phyloP scores from a whole-genome alignment of 2,329 filamentous ascomycete species.

The Xylariaceae sp. region DNA sequence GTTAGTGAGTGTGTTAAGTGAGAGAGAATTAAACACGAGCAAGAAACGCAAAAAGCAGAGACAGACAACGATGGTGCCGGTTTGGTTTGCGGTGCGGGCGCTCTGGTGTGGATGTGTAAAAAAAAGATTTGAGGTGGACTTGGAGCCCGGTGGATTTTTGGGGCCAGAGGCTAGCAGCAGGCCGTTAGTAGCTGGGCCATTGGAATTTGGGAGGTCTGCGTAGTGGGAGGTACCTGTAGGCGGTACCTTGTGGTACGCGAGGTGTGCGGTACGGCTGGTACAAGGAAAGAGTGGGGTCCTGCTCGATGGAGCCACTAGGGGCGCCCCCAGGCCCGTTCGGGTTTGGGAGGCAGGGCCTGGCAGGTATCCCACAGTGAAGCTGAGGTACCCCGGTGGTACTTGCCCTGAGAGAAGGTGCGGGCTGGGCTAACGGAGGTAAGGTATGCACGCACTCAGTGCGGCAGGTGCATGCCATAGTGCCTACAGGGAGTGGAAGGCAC shows the following conservation, averaged over 20 bases:
- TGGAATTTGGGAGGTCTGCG: background rate
- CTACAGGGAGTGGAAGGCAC: no score
- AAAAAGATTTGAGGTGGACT: conserved; percentile 30
- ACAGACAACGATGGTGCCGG: conserved; percentile 35
- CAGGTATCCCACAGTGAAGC: background rate
- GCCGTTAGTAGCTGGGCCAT: background rate
- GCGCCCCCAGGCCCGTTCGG: no score
- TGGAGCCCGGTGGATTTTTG: conserved; percentile 22
- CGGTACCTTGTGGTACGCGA: no score
- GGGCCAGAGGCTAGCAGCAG: conserved; percentile 7
- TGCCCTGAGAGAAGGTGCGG: no score
- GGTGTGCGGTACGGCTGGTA: background rate
- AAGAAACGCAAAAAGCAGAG: conserved; percentile 31
- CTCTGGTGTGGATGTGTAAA: conserved; percentile 29
- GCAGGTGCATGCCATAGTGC: no score
- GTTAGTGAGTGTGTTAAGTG: conserved; percentile 26
- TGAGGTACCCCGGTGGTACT: no score
- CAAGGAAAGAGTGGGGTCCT: background rate
- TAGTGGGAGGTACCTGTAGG: background rate
- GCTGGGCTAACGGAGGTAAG: no score
- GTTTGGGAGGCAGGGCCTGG: background rate
- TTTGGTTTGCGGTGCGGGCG: conserved; percentile 29
- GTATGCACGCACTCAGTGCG: background rate
- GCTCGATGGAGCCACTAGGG: background rate
- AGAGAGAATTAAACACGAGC: conserved; percentile 40